Base-by-base conservation (phyloP, 345 rosid species). In the Aurinia saxatilis region DNA sequence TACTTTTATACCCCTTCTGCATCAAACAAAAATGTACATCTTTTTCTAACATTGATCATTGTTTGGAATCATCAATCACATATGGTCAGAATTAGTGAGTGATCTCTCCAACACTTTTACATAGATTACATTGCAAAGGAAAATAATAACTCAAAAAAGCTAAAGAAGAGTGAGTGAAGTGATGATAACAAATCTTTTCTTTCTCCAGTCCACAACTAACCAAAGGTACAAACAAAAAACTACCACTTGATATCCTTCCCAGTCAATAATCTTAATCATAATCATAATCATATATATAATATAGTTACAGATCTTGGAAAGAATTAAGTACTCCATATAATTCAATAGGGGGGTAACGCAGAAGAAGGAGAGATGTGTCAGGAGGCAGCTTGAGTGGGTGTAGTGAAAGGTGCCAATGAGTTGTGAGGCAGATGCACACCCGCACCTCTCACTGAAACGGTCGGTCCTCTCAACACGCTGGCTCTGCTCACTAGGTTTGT, bases 381-480 rank as follows among this genome's bases (percentile, higher is more conserved):
- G 57, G 45, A 52, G 25, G 68, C 77, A 60, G 81, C 75, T 68
- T 78, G 82, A 0, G 74, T 52, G 25, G 91, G 79, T 1, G 75
- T 74, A 5, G 82, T 65, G 72, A 61, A 77, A 42, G 97, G 93
- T 10, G 91, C 91, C 60, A 84, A 73, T 8, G 72, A 53, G 67
- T 79, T 80, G 16, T 75, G 57, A 23, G 83, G 90, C 54, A 86
- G 64, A 72, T 55, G 80, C 65, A 88, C 66, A 55, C 96, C 95
- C 0, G 84, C 90, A 2, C 90, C 96, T 74, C 85, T 82, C 38
- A 91, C 66, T 0, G 95, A 91, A 29, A 84, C 21, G 3, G 62
- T 68, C 0, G 80, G 65, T 14, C 50, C 68, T 74, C 68, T 84
- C 58, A 71, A 60, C 21, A 83, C 55, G 68, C 80, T 73, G 1